A percentile compares a stretch with the other conserved stretches of the same genome.
phyloP scores from a whole-genome alignment of 164 flowering plant species.

The Euptelea pleiosperma region DNA sequence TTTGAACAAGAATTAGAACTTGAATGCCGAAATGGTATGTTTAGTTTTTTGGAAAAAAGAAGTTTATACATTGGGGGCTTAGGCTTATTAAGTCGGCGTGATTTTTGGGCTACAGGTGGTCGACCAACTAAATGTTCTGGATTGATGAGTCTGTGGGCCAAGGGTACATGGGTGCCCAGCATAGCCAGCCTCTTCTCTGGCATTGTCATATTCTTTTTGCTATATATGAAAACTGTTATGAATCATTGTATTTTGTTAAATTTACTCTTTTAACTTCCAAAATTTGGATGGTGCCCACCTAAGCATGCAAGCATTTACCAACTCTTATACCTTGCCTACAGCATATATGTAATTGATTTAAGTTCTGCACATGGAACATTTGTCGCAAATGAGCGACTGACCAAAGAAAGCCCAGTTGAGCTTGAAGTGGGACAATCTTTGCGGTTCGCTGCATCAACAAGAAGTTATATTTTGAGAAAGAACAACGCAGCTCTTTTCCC shows the following conservation, averaged over 20 bases:
- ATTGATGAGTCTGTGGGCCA: neutral
- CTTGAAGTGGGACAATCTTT: conserved; percentile 94
- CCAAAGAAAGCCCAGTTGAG: conserved; percentile 87
- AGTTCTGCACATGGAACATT: conserved; percentile 98
- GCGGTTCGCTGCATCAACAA: conserved; percentile 95
- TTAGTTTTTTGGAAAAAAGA: too few species aligned
- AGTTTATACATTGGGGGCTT: too few species aligned
- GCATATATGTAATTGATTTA: conserved; percentile 90
- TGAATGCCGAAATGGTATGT: too few species aligned
- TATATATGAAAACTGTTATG: neutral
- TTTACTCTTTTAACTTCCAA: neutral
- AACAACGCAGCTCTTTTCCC: conserved; percentile 81
- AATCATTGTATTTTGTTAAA: neutral
- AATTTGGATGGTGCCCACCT: neutral
- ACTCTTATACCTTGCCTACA: conserved; percentile 27
- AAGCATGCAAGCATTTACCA: conserved; percentile 16
- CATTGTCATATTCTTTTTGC: neutral
- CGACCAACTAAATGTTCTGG: neutral
- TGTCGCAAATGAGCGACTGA: conserved; percentile 91
- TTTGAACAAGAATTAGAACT: neutral
- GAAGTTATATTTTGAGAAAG: conserved; percentile 77
- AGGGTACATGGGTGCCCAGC: neutral
- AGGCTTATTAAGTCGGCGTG: too few species aligned
- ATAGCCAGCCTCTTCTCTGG: neutral
- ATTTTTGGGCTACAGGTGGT: too few species aligned